phyloP scores from a whole-genome alignment of 2,329 filamentous ascomycete genomes.

The Plectosphaerella sp. region DNA sequence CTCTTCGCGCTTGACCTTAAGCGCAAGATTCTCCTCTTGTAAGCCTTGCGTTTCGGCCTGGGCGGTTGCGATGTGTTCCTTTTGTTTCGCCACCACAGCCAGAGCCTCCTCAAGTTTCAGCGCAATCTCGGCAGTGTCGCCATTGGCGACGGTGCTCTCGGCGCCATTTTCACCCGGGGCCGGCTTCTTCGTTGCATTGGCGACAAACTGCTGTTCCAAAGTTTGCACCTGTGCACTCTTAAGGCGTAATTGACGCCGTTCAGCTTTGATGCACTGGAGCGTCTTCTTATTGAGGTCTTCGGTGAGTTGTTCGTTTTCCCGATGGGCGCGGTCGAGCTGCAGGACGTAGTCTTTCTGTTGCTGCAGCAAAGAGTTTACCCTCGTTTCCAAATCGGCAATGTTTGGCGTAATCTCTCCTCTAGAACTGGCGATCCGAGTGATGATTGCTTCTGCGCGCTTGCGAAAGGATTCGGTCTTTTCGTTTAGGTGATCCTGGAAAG shows the following conservation, averaged over 20 bases:
- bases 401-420: slow-evolving; percentile 60
- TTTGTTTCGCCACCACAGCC: slow-evolving; percentile 75
- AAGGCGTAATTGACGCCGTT: slow-evolving; percentile 87
- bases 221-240: slow-evolving; percentile 89
- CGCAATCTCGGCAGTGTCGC: slow-evolving; percentile 63
- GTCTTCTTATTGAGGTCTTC: slow-evolving; percentile 86
- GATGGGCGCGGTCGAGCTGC: slow-evolving; percentile 68
- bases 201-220: slow-evolving; percentile 81
- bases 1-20: slow-evolving; percentile 64
- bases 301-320: slow-evolving; percentile 79
- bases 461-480: slow-evolving; percentile 74
- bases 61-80: slow-evolving; percentile 78
- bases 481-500: slow-evolving; percentile 79
- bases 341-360: slow-evolving; percentile 76
- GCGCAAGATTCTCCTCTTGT: slow-evolving; percentile 72
- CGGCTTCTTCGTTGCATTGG: slow-evolving; percentile 50
- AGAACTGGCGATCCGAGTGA: slow-evolving; percentile 48
- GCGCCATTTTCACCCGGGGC: slow-evolving; percentile 51
- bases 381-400: slow-evolving; percentile 66
- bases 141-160: slow-evolving; percentile 48
- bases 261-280: slow-evolving; percentile 87
- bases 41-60: slow-evolving; percentile 71
- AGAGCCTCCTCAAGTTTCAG: slow-evolving; percentile 72
- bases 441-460: slow-evolving; percentile 65
- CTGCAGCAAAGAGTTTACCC: slow-evolving; percentile 71